Conservation (phyloP, 352 stramenopile genomes). For the Phytophthora idaei region DNA sequence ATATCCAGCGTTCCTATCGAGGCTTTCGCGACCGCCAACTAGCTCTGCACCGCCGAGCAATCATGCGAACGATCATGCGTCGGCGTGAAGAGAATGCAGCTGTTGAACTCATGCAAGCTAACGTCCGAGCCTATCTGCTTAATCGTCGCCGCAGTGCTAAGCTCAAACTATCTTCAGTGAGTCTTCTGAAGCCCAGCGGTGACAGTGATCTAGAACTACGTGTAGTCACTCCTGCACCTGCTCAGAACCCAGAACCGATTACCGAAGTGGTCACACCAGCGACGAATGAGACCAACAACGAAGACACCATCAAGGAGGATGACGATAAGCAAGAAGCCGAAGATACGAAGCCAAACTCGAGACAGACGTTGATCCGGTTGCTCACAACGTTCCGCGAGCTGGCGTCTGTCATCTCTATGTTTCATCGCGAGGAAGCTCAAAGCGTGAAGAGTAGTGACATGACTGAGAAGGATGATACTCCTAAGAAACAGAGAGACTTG, state of each 20-base stretch:
- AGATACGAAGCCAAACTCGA: slow-evolving; percentile 19
- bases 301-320: background rate
- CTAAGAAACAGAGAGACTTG: slow-evolving; percentile 1
- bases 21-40: slow-evolving; percentile 59
- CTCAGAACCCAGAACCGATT: slow-evolving; percentile 6
- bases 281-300: slow-evolving; percentile 6
- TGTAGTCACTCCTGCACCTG: background rate
- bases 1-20: slow-evolving; percentile 74
- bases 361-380: slow-evolving; percentile 27
- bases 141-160: slow-evolving; percentile 42
- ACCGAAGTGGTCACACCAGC: background rate
- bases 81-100: slow-evolving; percentile 57
- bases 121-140: slow-evolving; percentile 66
- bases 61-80: slow-evolving; percentile 54
- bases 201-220: slow-evolving; percentile 17
- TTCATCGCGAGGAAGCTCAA: slow-evolving; percentile 15
- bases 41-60: slow-evolving; percentile 56
- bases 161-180: slow-evolving; percentile 11
- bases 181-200: background rate
- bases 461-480: slow-evolving; percentile 1
- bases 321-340: background rate
- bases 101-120: slow-evolving; percentile 67
- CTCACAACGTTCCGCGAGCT: slow-evolving; percentile 38
- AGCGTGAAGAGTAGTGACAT: slow-evolving; percentile 1
- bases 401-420: slow-evolving; percentile 28